Percentiles rank a stretch among this genome's conserved stretches.
Conservation (phyloP, 2,329 filamentous ascomycete species). For the Fusarium concolor region DNA sequence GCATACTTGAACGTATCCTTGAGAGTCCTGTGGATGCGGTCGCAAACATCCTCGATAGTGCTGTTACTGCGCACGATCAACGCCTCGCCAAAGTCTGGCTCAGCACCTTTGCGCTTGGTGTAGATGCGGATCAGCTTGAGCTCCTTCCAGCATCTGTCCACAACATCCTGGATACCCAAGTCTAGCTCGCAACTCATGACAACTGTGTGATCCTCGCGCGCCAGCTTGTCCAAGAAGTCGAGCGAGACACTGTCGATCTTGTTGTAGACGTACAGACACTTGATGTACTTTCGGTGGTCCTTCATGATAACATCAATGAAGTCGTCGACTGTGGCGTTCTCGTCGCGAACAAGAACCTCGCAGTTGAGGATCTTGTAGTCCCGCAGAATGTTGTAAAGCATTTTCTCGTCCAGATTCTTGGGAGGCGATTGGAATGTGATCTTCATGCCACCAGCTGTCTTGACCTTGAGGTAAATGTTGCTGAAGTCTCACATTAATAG, state of each 20-base stretch:
- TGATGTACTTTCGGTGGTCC: slow-evolving; percentile 97
- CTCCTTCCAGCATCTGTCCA: slow-evolving; percentile 96
- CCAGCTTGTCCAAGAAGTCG: slow-evolving; percentile 91
- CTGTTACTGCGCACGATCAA: slow-evolving; percentile 90
- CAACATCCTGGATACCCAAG: slow-evolving; percentile 90
- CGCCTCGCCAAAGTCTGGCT: slow-evolving; percentile 90
- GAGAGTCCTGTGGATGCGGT: slow-evolving; percentile 89
- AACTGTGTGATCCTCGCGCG: slow-evolving; percentile 90
- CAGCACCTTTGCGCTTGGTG: slow-evolving; percentile 93
- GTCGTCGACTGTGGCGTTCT: slow-evolving; percentile 95
- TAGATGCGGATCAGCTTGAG: slow-evolving; percentile 90
- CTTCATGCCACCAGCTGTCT: slow-evolving; percentile 98
- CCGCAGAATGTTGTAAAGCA: slow-evolving; percentile 95
- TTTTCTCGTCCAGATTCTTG: slow-evolving; percentile 94
- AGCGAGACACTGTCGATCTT: slow-evolving; percentile 97
- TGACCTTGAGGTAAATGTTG: slow-evolving; percentile 96
- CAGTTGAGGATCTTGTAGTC: slow-evolving; percentile 99
- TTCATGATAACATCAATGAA: slow-evolving; percentile 99
- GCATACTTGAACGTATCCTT: slow-evolving; percentile 99
- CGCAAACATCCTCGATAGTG: slow-evolving; percentile 96
- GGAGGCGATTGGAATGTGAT: slow-evolving; percentile 93
- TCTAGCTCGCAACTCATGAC: slow-evolving; percentile 99
- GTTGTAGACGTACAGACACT: slow-evolving; percentile 97
- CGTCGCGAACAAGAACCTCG: slow-evolving; percentile 94
- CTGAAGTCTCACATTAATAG: slow-evolving; percentile 56